These are phyloP conservation scores for Suhomyces choctaworum DNA, from an alignment of 1,139 yeast species.

Conservation along the genomic window DNA sequence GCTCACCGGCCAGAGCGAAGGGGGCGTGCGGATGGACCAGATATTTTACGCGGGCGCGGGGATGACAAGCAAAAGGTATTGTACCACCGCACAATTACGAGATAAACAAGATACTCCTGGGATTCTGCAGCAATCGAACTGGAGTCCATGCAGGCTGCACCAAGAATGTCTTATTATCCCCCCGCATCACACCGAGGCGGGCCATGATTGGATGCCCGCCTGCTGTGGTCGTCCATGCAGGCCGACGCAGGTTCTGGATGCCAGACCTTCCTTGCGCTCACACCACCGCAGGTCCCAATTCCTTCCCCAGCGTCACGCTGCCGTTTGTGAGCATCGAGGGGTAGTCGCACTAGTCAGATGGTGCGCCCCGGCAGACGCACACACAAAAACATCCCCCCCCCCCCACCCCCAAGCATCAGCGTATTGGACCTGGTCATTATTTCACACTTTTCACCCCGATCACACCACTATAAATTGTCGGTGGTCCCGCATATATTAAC, in stretches of 20 bases:
- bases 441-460: constrained; percentile 12
- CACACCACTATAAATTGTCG: constrained; percentile 9
- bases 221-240: neutral
- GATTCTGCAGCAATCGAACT: too few relatives aligned
- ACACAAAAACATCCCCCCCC: constrained; percentile 5
- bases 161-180: too few relatives aligned
- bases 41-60: neutral
- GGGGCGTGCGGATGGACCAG: neutral
- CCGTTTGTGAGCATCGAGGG: constrained; percentile 2
- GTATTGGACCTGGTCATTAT: constrained; percentile 8
- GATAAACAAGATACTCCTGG: neutral
- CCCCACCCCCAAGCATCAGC: constrained; percentile 7
- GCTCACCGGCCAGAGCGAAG: neutral
- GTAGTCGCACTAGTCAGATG: constrained; percentile 6
- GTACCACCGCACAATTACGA: neutral
- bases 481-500: neutral
- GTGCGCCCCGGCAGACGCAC: constrained; percentile 3
- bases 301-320: neutral
- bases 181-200: too few relatives aligned
- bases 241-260: neutral
- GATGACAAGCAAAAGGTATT: neutral
- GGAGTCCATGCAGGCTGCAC: too few relatives aligned
- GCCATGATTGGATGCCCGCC: too few relatives aligned
- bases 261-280: neutral
- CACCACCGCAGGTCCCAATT: neutral